Base-by-base conservation (phyloP, 768 basidiomycete species). In the Leccinum disarticulatum region DNA sequence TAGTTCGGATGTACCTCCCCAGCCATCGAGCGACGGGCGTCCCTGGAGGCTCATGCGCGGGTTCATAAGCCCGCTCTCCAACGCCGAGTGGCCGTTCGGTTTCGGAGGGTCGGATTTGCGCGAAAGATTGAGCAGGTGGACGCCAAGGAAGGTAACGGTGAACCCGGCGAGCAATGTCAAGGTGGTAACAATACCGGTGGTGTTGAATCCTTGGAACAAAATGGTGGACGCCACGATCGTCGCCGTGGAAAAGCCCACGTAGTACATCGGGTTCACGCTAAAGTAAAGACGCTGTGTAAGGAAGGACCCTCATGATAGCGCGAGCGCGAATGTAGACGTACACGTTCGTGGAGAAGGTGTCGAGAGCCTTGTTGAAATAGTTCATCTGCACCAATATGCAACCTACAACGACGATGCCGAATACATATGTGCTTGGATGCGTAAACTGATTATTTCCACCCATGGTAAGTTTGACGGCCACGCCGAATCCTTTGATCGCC, bases 401-500 rank as follows among this genome's bases (percentile, higher is more conserved):
- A 2, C 84, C 75, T 2, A 81, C 82, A 3, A 94, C 89, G 35
- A 92, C 85, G 53, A 93, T 80, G 38, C 87, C 94, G 67, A 98
- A 96, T 27, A 98, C 85, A 73, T 98, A 99, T n/a, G 97, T 99
- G 71, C 92, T 94, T 38, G 90, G 87, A 70, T 95, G 92, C 1
- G 88, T 85, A 70, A 99, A 91, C 74, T 99, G 97, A 74, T 98
- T 99, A 70, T 92, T 91, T 50, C 96, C 95, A 10, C 85, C 82
- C 59, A 98, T 77, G 0, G 95, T 98, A 58, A 99, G 83, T 74
- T 98, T 98, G 68, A 99, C 83, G 3, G 97, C 96, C 51, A 98
- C 88, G 49, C 97, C 97, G 68, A 99, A 94, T 52, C 95, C 96
- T 78, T 99, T 99, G 81, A 98, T 91, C 46, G 94, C 90, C 97